phyloP scores from a whole-genome alignment of 805 yeast species.

The Wickerhamiella lipophila region DNA sequence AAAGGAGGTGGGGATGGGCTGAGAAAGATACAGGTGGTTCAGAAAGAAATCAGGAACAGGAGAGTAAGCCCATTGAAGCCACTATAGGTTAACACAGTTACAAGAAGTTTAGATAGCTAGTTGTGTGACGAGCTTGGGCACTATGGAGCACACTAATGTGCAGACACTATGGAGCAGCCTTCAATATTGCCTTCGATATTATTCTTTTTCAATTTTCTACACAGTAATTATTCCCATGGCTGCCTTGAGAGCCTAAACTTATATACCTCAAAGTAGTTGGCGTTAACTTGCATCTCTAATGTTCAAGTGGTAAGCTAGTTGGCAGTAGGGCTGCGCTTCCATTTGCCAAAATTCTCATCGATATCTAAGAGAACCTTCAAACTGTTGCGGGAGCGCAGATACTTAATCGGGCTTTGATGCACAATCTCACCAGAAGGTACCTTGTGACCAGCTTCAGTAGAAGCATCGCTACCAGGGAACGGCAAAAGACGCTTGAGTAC shows the following conservation, averaged over 20 bases:
- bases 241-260: no score
- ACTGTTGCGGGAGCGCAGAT: constrained; percentile 32
- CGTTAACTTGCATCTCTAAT: neutral
- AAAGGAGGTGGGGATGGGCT: neutral
- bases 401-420: constrained; percentile 27
- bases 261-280: no score
- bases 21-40: neutral
- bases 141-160: no score
- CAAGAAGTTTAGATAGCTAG: no score
- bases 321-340: constrained; percentile 4
- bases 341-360: constrained; percentile 34
- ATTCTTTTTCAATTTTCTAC: no score
- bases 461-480: constrained; percentile 33
- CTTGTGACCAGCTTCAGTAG: constrained; percentile 34
- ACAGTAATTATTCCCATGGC: no score
- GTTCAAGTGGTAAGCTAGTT: neutral
- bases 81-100: no score
- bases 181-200: no score
- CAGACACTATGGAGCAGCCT: no score
- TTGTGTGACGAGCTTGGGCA: no score
- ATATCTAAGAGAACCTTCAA: constrained; percentile 33
- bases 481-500: constrained; percentile 71
- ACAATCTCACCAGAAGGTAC: constrained; percentile 27
- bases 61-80: no score
- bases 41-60: neutral